Base-by-base conservation (phyloP, 1,284 basidiomycete genomes). In the Chondrostereum purpureum region DNA sequence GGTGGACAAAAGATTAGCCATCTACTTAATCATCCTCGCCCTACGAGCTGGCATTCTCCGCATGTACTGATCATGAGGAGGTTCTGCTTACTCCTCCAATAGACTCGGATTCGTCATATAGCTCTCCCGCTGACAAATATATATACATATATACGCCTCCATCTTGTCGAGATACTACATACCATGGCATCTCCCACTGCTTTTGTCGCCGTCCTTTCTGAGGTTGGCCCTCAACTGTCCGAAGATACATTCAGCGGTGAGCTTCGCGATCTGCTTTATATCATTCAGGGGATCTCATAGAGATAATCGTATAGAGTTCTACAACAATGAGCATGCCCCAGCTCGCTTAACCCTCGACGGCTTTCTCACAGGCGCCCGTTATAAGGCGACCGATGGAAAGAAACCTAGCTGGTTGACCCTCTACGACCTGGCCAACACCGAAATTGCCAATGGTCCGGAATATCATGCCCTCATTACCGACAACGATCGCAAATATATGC, bases 261-360 rank as follows among this genome's bases (percentile, higher is more conserved):
- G 39, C 12, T 38, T 38, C 10, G 10, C 36, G 8, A 16, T 14
- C 12, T 8, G 10, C 17, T 38, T 10, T 10, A 17, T 14, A 14
- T 19, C 16, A 10, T 8, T 8, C 8, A 10, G 10, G n/a, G 18
- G 36, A 38, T n/a, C 18, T 14, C 18, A 31, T 41, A 11, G n/a
- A 13, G 3, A 13, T n/a, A 11, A 23, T 41, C 3, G 3, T 13
- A 24, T 31, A 68, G 73, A 75, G 52, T 78, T 75, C 73, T 77
- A 75, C 58, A 67, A 77, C 50, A 70, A 70, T 50, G 74, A 77
- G 50, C 75, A 77, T 51, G 68, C 70, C 24, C 73, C 76, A 4
- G 63, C 68, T 20, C 72, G 75, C 43, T 60, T 73, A 22, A 60
- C 59, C 6, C 64, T 73, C 17, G 67, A 72, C 18, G 68, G 70